These are phyloP conservation scores for Diaporthe nobilis DNA, from an alignment of 2,329 filamentous ascomycete genomes.

Conservation along the genomic window DNA sequence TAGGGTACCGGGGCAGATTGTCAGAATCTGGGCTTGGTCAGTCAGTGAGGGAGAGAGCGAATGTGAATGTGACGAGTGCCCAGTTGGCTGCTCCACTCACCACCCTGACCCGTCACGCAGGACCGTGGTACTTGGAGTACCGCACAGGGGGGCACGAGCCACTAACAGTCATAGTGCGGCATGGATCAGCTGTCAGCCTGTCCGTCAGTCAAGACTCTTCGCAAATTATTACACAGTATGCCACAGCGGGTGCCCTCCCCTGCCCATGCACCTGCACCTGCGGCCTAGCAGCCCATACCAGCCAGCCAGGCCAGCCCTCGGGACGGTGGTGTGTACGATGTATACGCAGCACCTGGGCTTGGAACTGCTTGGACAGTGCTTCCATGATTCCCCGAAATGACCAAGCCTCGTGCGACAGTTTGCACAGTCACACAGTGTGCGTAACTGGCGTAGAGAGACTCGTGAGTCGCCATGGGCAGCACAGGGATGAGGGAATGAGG, in stretches of 20 bases:
- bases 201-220: slow-evolving; percentile 13
- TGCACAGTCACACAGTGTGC: slow-evolving; percentile 8
- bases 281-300: slow-evolving; percentile 4
- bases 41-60: background rate
- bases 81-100: slow-evolving; percentile 15
- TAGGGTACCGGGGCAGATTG: background rate
- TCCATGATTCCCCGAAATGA: slow-evolving; percentile 33
- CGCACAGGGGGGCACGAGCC: slow-evolving; percentile 12
- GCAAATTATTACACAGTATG: slow-evolving; percentile 25
- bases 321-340: slow-evolving; percentile 9
- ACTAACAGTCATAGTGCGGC: slow-evolving; percentile 8
- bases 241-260: background rate
- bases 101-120: slow-evolving; percentile 25
- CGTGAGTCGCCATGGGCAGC: background rate
- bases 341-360: background rate
- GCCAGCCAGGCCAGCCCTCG: background rate
- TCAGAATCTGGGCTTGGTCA: background rate
- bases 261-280: slow-evolving; percentile 25
- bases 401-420: slow-evolving; percentile 15
- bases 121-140: background rate
- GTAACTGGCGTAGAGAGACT: background rate
- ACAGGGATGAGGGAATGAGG: background rate
- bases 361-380: background rate
- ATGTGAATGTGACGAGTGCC: slow-evolving; percentile 16
- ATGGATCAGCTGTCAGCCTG: slow-evolving; percentile 30